These are phyloP conservation scores for Candida peoriensis DNA, from an alignment of 805 yeast species.

Conservation along the genomic window DNA sequence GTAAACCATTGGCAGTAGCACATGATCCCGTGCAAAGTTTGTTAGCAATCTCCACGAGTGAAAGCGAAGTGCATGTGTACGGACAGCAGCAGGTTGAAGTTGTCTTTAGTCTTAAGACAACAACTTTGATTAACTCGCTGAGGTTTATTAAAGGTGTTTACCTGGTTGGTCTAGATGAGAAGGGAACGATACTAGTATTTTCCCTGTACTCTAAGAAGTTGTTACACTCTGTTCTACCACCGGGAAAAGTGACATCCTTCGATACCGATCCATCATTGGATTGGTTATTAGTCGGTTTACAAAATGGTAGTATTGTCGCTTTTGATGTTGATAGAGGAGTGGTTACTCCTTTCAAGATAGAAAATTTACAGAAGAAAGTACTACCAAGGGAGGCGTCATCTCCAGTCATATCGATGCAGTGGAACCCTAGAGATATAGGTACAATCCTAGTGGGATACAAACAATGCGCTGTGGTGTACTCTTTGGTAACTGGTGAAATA, in stretches of 20 bases:
- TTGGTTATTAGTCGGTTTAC: slow-evolving; percentile 77
- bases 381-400: slow-evolving; percentile 55
- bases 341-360: slow-evolving; percentile 60
- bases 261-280: slow-evolving; percentile 85
- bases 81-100: slow-evolving; percentile 83
- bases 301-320: slow-evolving; percentile 65
- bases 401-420: slow-evolving; percentile 59
- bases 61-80: slow-evolving; percentile 67
- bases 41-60: slow-evolving; percentile 71
- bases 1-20: slow-evolving; percentile 62
- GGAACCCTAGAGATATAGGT: slow-evolving; percentile 91
- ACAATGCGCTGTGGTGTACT: slow-evolving; percentile 63
- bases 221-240: slow-evolving; percentile 55
- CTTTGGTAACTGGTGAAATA: slow-evolving; percentile 56
- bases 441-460: slow-evolving; percentile 68
- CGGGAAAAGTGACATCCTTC: slow-evolving; percentile 60
- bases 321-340: slow-evolving; percentile 79
- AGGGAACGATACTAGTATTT: slow-evolving; percentile 58
- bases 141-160: slow-evolving; percentile 77
- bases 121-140: slow-evolving; percentile 48
- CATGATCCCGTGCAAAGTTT: slow-evolving; percentile 88
- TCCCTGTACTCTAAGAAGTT: slow-evolving; percentile 62
- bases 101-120: slow-evolving; percentile 47
- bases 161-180: slow-evolving; percentile 63
- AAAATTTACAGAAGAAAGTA: slow-evolving; percentile 60